These are phyloP conservation scores for Cladosporium sp. DNA, from an alignment of 2,329 filamentous ascomycete genomes.

Conservation along the genomic window DNA sequence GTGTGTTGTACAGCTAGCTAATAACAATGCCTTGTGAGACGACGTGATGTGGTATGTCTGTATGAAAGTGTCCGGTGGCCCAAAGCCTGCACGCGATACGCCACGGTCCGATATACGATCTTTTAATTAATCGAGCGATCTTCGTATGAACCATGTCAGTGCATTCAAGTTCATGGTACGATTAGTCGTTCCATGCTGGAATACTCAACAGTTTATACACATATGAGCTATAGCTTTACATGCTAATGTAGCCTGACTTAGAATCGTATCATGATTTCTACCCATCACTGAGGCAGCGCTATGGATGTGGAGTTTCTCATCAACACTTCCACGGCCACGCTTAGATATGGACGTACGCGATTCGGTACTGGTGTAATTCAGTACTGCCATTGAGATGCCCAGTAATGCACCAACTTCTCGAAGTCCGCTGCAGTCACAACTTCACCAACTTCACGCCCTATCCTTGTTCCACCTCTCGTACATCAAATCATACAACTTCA, in stretches of 20 bases:
- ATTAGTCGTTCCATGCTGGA: background rate
- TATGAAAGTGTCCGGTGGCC: background rate
- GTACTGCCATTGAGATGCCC: background rate
- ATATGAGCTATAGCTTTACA: background rate
- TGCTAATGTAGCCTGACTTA: background rate
- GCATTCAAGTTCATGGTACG: slow-evolving; percentile 1
- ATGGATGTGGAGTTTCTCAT: background rate
- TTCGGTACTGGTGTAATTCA: background rate
- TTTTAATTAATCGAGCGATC: background rate
- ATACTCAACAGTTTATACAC: background rate
- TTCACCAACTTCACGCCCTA: background rate
- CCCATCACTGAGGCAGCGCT: background rate
- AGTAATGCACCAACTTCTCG: background rate
- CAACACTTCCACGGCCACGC: background rate
- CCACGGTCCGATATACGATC: background rate
- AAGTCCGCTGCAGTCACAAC: background rate
- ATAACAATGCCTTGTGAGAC: background rate
- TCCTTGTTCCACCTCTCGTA: slow-evolving; percentile 28
- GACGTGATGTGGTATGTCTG: background rate
- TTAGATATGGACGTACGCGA: too few species aligned
- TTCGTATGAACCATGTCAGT: background rate
- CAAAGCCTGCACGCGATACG: background rate
- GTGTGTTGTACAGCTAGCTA: background rate
- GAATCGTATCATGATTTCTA: background rate
- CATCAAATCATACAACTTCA: slow-evolving; percentile 40